A percentile compares a stretch with the other conserved stretches of the same genome.
phyloP scores from a whole-genome alignment of 371 early-diverging fungal species.

The Dichotomocladium elegans region DNA sequence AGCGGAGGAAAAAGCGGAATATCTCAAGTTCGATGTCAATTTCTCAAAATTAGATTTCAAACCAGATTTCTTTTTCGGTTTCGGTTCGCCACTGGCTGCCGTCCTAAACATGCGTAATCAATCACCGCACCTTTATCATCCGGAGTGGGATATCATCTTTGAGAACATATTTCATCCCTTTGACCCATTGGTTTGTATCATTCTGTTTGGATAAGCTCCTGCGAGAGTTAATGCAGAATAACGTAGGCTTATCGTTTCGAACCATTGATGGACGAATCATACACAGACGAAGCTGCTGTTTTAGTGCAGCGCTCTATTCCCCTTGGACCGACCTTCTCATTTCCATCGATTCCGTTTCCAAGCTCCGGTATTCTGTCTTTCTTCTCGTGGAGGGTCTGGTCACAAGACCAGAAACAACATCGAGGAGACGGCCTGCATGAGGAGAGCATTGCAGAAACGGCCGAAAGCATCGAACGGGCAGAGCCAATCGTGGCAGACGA shows the following conservation, averaged over 20 bases:
- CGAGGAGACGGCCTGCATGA: not conserved
- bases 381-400: constrained; percentile 30
- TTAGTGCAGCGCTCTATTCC: constrained; percentile 39
- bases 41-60: constrained; percentile 50
- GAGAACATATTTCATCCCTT: constrained; percentile 67
- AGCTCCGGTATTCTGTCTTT: constrained; percentile 29
- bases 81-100: constrained; percentile 64
- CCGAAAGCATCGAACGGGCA: not conserved
- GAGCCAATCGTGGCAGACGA: constrained; percentile 1
- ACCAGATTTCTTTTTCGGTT: constrained; percentile 50
- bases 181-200: constrained; percentile 49
- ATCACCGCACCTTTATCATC: constrained; percentile 40
- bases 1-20: constrained; percentile 20
- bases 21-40: constrained; percentile 35
- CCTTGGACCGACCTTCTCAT: constrained; percentile 37
- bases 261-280: constrained; percentile 41
- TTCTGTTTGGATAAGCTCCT: not conserved
- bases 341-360: constrained; percentile 40
- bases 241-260: constrained; percentile 45
- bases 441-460: not conserved
- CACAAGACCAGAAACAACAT: constrained; percentile 8
- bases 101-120: constrained; percentile 62
- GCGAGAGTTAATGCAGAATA: not conserved
- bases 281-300: constrained; percentile 47
- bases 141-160: constrained; percentile 46